Base-by-base conservation (phyloP, 177 flowering plant genomes). In the Vitis hybrid region DNA sequence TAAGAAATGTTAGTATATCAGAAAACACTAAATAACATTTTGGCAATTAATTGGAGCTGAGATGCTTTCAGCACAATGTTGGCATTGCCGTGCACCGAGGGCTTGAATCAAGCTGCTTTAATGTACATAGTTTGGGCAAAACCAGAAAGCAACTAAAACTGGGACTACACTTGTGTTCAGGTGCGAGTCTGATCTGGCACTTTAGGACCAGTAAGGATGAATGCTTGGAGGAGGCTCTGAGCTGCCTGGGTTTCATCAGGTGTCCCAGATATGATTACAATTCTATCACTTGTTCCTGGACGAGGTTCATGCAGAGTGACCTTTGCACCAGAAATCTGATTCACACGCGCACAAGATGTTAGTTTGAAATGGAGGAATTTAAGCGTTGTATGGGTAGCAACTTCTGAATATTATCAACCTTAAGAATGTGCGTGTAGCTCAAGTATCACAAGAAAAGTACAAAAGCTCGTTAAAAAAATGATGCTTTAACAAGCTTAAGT, bases 161-260 rank as follows among this genome's bases (percentile, higher is more conserved):
- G 6, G 39, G 5, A 5, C 5, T 31, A 31, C 39, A 31, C 39
- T 31, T 31, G 39, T 31, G 39, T 31, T 31, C 39, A 31, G 39
- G 39, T 31, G 39, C 39, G 22, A 20, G 22, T 20, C 22, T 20
- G 22, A 20, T 20, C 22, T 20, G 22, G 22, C 22, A 20, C 22
- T 20, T 1, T 1, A 1, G 77, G 79, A 45, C 88, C 91, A 18
- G 85, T 77, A 31, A 85, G 84, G 69, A 94, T 87, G 85, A 90
- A 94, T 61, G 99, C 97, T 51, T 94, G 99, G 50, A 94, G 88
- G 58, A 94, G 97, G 78, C 91, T 86, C 75, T 93, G 98, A 16
- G 97, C 97, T 56, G 90, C 91, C 59, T 86, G 96, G 50, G 97
- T 86, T 79, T 92, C 86, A 78, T 94, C 91, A 0, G 97, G 98